phyloP scores from a whole-genome alignment of 768 basidiomycete genomes.

The Cystofilobasidium macerans region DNA sequence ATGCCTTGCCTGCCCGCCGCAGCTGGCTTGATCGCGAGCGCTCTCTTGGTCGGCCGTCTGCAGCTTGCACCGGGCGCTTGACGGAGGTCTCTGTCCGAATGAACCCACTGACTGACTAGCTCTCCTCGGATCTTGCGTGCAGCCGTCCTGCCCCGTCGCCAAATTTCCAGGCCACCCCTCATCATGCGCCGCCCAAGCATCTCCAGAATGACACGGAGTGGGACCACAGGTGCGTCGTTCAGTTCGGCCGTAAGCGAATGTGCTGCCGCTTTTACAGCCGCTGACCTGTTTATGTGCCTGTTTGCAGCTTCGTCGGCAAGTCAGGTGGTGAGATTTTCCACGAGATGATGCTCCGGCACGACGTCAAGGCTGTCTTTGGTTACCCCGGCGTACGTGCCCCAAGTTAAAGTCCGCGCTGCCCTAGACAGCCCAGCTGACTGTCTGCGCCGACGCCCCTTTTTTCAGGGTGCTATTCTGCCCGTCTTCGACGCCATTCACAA shows the following conservation, averaged over 20 bases:
- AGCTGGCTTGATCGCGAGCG: too few species aligned
- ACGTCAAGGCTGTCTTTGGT: slow-evolving; percentile 91
- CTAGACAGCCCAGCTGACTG: not conserved
- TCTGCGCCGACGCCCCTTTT: not conserved
- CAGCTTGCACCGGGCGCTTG: too few species aligned
- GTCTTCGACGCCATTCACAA: slow-evolving; percentile 99
- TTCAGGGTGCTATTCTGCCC: slow-evolving; percentile 77
- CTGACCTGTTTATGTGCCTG: too few species aligned
- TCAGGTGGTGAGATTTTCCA: slow-evolving; percentile 97
- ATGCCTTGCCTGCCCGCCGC: too few species aligned
- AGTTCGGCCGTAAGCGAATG: too few species aligned
- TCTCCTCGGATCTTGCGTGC: too few species aligned
- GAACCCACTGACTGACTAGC: too few species aligned
- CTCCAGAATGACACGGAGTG: slow-evolving; percentile 12
- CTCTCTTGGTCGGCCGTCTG: too few species aligned
- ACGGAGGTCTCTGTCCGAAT: too few species aligned
- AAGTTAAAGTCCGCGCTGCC: not conserved
- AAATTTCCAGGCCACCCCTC: slow-evolving; percentile 22
- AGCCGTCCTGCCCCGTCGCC: slow-evolving; percentile 13
- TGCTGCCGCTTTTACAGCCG: too few species aligned
- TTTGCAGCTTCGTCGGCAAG: slow-evolving; percentile 72
- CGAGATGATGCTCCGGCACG: slow-evolving; percentile 98
- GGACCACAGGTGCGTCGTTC: slow-evolving; percentile 21
- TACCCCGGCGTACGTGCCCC: slow-evolving; percentile 68
- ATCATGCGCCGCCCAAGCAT: slow-evolving; percentile 5